Percentiles rank a stretch among this genome's conserved stretches.
Evolutionary conservation across 768 basidiomycete genomes (phyloP).

Genomic region (Grammothele lineata): DNA sequence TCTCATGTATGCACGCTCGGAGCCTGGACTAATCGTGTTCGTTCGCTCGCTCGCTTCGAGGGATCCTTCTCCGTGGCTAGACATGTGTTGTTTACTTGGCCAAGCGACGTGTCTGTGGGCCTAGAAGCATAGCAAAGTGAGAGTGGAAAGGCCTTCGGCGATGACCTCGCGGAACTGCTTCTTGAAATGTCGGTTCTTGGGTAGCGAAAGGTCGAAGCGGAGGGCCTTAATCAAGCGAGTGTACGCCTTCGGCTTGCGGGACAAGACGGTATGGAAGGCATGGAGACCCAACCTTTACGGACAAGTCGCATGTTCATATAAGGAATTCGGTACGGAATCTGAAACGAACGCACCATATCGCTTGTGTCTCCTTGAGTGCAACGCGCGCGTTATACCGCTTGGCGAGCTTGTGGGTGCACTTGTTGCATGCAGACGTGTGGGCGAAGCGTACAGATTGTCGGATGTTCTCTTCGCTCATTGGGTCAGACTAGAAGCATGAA

Average conservation of each 20-base stretch:
- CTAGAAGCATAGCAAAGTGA: constrained; percentile 24
- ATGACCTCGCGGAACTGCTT: constrained; percentile 45
- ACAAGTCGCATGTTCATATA: background rate
- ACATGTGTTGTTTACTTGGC: too few species aligned
- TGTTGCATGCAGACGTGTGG: constrained; percentile 47
- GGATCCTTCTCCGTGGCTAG: too few species aligned
- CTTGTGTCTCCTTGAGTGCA: constrained; percentile 44
- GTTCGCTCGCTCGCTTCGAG: background rate
- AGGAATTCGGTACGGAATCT: background rate
- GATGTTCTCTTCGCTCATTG: constrained; percentile 46
- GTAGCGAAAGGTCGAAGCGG: constrained; percentile 44
- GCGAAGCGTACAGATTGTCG: constrained; percentile 55
- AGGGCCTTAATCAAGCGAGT: constrained; percentile 43
- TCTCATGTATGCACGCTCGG: constrained; percentile 18
- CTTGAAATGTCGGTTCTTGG: constrained; percentile 39
- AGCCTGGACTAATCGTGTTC: constrained; percentile 15
- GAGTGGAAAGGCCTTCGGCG: constrained; percentile 37
- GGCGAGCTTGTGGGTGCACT: constrained; percentile 38
- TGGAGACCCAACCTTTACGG: constrained; percentile 70
- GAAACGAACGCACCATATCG: constrained; percentile 53
- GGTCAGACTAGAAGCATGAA: background rate
- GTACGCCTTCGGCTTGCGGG: constrained; percentile 48
- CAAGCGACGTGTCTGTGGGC: too few species aligned
- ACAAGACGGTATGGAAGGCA: constrained; percentile 70
- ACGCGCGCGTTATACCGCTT: constrained; percentile 34